These are phyloP conservation scores for Naematelia encephala DNA, from an alignment of 768 basidiomycete genomes.

Conservation along the genomic window DNA sequence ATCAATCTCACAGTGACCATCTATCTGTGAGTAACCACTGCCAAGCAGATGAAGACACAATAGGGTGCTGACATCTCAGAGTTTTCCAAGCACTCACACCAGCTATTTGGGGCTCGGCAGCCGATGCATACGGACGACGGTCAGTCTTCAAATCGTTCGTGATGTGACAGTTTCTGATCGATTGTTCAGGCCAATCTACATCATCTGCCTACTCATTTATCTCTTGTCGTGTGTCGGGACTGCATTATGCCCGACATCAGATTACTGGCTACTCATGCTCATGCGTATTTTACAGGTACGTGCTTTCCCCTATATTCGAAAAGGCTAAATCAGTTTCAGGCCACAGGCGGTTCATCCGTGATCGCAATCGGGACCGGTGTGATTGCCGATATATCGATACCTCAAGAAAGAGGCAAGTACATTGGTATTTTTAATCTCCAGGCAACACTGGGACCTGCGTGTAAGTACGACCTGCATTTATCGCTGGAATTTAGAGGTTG, in stretches of 20 bases:
- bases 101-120: constrained; percentile 65
- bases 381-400: constrained; percentile 71
- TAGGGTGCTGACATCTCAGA: constrained; percentile 2
- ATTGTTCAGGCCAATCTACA: constrained; percentile 49
- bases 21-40: constrained; percentile 56
- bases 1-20: constrained; percentile 79
- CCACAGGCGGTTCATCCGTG: constrained; percentile 73
- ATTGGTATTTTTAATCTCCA: constrained; percentile 60
- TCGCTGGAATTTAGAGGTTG: neutral
- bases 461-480: constrained; percentile 11
- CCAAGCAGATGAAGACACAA: too few relatives aligned
- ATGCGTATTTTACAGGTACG: constrained; percentile 67
- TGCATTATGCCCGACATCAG: constrained; percentile 59
- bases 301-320: neutral
- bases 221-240: constrained; percentile 64
- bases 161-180: neutral
- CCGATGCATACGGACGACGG: constrained; percentile 51
- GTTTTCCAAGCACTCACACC: constrained; percentile 53
- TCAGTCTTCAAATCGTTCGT: neutral
- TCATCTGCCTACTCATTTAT: constrained; percentile 64
- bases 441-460: constrained; percentile 32
- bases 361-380: constrained; percentile 77
- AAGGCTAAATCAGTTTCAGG: constrained; percentile 37
- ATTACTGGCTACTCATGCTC: constrained; percentile 74
- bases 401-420: constrained; percentile 70